Conservation (phyloP, 83 land plant genomes). For the Thuja plicata region DNA sequence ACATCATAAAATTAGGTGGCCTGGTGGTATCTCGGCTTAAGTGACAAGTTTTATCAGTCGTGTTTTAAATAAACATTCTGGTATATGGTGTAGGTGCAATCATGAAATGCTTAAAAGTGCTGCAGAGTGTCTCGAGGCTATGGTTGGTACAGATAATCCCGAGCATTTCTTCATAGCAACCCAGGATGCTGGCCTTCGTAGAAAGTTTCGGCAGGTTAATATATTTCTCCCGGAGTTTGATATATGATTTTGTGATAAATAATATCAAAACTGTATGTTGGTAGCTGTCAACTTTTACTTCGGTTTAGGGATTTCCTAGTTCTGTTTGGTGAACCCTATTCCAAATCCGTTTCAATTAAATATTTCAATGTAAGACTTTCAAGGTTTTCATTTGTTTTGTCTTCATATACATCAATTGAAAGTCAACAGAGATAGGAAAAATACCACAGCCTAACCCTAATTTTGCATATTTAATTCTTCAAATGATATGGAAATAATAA, state of each 20-base stretch:
- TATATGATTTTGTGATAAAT: neutral
- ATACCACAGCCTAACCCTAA: neutral
- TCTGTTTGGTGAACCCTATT: neutral
- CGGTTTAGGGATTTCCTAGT: neutral
- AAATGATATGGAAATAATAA: neutral
- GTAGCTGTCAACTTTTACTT: neutral
- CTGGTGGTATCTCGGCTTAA: neutral
- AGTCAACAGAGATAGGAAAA: neutral
- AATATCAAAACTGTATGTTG: neutral
- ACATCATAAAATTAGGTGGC: neutral
- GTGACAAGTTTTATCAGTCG: neutral
- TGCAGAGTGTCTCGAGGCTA: conserved; percentile 52
- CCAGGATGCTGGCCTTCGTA: conserved; percentile 78
- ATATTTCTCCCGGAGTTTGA: neutral
- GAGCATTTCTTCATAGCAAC: conserved; percentile 95
- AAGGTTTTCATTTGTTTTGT: neutral
- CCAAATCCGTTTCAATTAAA: neutral
- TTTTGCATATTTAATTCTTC: neutral
- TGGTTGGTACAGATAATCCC: conserved; percentile 66
- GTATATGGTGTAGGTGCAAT: conserved; percentile 58
- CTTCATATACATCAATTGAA: neutral
- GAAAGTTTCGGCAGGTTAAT: conserved; percentile 63
- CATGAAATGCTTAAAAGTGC: conserved; percentile 72
- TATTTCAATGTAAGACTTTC: neutral
- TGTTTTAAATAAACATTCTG: neutral